These are phyloP conservation scores for Salix udensis DNA, from an alignment of 345 rosid genomes.

Conservation along the genomic window DNA sequence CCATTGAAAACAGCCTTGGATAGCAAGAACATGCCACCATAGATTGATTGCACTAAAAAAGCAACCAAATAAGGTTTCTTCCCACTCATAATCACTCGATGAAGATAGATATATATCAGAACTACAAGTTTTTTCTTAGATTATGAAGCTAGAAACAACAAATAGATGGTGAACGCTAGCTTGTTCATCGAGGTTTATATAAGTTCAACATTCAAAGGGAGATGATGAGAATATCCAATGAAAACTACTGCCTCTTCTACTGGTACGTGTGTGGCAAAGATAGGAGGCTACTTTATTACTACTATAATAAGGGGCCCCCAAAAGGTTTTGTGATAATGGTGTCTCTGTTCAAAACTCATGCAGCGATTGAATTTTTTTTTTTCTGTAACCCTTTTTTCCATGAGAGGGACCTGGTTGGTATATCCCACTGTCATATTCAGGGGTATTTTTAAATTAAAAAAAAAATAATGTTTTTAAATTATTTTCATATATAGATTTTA, in stretches of 20 bases:
- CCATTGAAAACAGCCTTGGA: slow-evolving; percentile 83
- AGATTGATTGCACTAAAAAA: slow-evolving; percentile 59
- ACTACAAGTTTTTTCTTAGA: not conserved
- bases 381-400: not conserved
- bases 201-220: not conserved
- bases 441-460: no score
- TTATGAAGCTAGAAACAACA: not conserved
- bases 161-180: not conserved
- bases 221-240: not conserved
- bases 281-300: not conserved
- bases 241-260: not conserved
- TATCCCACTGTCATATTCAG: no score
- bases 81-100: slow-evolving; percentile 26
- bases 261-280: slow-evolving; percentile 6
- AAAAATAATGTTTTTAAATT: no score
- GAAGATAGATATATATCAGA: not conserved
- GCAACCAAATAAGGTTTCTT: slow-evolving; percentile 60
- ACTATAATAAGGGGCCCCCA: not conserved
- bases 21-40: slow-evolving; percentile 82
- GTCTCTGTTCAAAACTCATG: not conserved
- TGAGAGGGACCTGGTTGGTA: no score
- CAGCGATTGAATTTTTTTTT: not conserved
- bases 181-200: slow-evolving; percentile 1
- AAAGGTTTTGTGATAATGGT: not conserved
- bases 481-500: no score